Evolutionary conservation across 2,329 filamentous ascomycete genomes (phyloP).

Genomic region (Talaromyces sp.): DNA sequence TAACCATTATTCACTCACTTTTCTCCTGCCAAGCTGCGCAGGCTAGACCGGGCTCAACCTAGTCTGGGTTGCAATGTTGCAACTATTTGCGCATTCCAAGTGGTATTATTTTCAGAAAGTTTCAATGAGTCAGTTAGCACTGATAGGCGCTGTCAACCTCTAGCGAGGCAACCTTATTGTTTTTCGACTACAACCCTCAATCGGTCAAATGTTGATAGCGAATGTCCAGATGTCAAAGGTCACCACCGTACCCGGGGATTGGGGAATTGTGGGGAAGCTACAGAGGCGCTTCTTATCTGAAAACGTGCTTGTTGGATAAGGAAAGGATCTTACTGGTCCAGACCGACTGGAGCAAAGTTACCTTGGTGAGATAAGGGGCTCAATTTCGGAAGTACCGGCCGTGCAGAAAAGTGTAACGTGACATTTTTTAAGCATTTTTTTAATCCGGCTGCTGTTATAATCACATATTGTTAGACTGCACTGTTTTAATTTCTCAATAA

Average conservation of each 20-base stretch:
- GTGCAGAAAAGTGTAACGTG: not conserved
- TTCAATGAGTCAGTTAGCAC: conserved; percentile 8
- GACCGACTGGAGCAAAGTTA: not conserved
- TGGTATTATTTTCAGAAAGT: conserved; percentile 29
- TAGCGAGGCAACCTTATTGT: not conserved
- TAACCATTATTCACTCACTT: not conserved
- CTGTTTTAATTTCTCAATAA: not conserved
- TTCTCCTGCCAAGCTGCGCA: not conserved
- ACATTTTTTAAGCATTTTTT: not conserved
- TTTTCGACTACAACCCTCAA: not conserved
- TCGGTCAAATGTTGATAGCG: not conserved
- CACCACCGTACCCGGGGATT: not conserved
- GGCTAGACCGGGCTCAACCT: not conserved
- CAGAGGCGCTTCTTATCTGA: not conserved
- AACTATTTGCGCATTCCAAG: not conserved
- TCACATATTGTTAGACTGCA: not conserved
- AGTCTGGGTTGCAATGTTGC: not conserved
- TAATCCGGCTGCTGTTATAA: not conserved
- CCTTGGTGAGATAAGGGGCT: not conserved
- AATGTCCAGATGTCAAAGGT: no score
- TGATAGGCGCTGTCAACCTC: not conserved
- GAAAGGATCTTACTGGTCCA: not conserved
- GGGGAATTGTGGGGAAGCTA: not conserved
- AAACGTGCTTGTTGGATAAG: not conserved
- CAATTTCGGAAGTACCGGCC: not conserved